Percentiles rank a stretch among this genome's conserved stretches.
These are phyloP conservation scores for Zarea fungicola DNA, from an alignment of 2,329 filamentous ascomycete genomes.

Conservation along the genomic window DNA sequence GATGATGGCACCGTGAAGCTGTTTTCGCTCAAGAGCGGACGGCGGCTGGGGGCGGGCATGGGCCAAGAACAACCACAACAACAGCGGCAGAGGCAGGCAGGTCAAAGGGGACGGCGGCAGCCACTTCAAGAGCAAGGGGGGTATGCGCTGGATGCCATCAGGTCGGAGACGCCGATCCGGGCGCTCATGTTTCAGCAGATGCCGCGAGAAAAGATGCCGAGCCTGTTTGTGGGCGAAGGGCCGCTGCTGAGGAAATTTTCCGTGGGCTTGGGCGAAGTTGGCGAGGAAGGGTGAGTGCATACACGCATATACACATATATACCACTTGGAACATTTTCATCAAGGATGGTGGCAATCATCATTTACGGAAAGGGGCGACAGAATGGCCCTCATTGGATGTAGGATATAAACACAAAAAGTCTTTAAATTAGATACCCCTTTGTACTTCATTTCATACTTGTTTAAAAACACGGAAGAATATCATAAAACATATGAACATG, in stretches of 20 bases:
- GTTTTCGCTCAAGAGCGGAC: conserved; percentile 45
- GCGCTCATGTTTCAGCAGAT: conserved; percentile 42
- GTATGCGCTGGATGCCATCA: conserved; percentile 21
- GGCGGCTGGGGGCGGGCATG: conserved; percentile 26
- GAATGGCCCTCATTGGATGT: not conserved
- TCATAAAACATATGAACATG: not conserved
- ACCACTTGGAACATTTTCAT: no score
- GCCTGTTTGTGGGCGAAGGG: conserved; percentile 41
- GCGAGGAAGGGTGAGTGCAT: conserved; percentile 29
- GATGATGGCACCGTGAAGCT: conserved; percentile 43
- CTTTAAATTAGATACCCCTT: no score
- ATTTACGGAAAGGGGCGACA: not conserved
- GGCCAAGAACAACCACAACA: no score
- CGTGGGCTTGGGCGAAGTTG: conserved; percentile 29
- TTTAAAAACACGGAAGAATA: no score
- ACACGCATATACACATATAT: not conserved
- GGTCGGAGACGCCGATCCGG: conserved; percentile 30
- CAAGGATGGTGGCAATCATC: no score
- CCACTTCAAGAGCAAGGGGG: conserved; percentile 12
- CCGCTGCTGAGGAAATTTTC: conserved; percentile 38
- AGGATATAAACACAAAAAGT: no score
- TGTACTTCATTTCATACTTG: no score
- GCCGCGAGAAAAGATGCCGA: conserved; percentile 38
- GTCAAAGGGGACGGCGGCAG: no score
- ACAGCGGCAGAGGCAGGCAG: no score